These are phyloP conservation scores for Euclidium syriacum DNA, from an alignment of 345 rosid species.

Conservation along the genomic window DNA sequence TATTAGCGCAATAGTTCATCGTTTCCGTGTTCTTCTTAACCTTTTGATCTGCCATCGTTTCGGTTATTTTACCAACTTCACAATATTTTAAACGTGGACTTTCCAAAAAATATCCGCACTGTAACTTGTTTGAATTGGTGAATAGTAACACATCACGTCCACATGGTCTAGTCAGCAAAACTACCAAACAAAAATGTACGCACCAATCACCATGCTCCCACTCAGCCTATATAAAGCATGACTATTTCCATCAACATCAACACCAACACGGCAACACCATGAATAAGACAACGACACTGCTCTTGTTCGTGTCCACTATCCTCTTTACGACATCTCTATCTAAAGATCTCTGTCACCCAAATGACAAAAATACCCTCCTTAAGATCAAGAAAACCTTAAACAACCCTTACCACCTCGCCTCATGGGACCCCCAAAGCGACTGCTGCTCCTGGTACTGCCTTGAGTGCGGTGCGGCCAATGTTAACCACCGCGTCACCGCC, in stretches of 20 bases:
- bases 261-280: no score
- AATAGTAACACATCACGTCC: no score
- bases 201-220: background rate
- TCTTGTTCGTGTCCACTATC: slow-evolving; percentile 21
- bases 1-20: no score
- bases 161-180: slow-evolving; percentile 16
- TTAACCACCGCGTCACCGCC: slow-evolving; percentile 53
- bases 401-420: slow-evolving; percentile 51
- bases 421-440: slow-evolving; percentile 58
- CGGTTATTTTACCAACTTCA: no score
- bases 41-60: no score
- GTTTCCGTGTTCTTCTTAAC: no score
- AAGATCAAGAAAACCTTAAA: slow-evolving; percentile 47
- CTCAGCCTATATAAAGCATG: background rate
- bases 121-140: no score
- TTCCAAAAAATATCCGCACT: no score
- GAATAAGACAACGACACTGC: slow-evolving; percentile 12
- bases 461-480: slow-evolving; percentile 45
- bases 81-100: no score
- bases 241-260: slow-evolving; percentile 5
- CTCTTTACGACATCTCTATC: slow-evolving; percentile 32
- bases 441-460: slow-evolving; percentile 69
- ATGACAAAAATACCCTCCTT: slow-evolving; percentile 55
- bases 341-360: slow-evolving; percentile 46
- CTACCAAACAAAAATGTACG: no score